These are phyloP conservation scores for Skeletonema costatum DNA, from an alignment of 108 stramenopile genomes.

Conservation along the genomic window DNA sequence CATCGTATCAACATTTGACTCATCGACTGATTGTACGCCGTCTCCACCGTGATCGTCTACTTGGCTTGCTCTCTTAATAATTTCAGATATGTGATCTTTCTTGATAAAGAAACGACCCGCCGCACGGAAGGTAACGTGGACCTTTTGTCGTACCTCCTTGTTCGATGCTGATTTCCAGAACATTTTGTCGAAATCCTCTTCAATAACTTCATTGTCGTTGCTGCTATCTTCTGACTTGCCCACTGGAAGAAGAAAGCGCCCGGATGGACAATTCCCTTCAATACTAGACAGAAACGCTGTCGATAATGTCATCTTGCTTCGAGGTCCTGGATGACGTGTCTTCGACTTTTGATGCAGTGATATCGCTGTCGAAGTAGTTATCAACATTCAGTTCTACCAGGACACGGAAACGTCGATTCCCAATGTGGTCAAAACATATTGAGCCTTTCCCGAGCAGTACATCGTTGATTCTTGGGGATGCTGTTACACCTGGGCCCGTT, in stretches of 20 bases:
- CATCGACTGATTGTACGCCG: background rate
- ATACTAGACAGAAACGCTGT: conserved; percentile 13
- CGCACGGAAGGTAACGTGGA: conserved; percentile 20
- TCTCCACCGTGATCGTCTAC: background rate
- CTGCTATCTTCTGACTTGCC: too few species aligned
- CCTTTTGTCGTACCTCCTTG: conserved; percentile 11
- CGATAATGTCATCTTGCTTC: conserved; percentile 6
- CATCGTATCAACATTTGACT: background rate
- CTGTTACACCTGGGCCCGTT: background rate
- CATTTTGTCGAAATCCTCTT: background rate
- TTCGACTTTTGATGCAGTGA: background rate
- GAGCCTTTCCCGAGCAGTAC: conserved; percentile 14
- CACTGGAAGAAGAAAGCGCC: conserved; percentile 25
- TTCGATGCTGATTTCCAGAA: conserved; percentile 20
- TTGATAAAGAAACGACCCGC: conserved; percentile 24
- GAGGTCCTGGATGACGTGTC: background rate
- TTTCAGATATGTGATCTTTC: background rate
- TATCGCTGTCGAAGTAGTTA: conserved; percentile 17
- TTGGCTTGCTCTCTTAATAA: background rate
- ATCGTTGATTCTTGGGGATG: conserved; percentile 28
- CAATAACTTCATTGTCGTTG: background rate
- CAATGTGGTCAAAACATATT: conserved; percentile 24
- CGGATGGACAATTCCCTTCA: conserved; percentile 21
- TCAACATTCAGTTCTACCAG: conserved; percentile 23
- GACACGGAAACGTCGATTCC: conserved; percentile 35